These are phyloP conservation scores for Wickerhamomyces queroliae DNA, from an alignment of 805 yeast species.

Conservation along the genomic window DNA sequence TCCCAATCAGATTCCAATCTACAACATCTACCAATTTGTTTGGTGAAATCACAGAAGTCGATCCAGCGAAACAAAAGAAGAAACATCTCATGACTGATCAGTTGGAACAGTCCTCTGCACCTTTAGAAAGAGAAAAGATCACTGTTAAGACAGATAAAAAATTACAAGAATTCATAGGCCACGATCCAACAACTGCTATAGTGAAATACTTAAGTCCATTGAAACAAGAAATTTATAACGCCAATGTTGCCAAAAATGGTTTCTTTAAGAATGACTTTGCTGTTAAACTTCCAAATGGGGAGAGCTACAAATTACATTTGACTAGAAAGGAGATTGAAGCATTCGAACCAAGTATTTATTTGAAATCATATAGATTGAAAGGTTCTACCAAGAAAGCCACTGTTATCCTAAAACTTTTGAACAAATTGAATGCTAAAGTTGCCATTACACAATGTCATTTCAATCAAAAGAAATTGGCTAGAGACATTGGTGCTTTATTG, in stretches of 20 bases:
- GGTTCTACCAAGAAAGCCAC: slow-evolving; percentile 89
- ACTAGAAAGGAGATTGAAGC: slow-evolving; percentile 63
- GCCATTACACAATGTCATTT: slow-evolving; percentile 94
- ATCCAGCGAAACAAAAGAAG: not conserved
- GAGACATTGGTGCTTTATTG: slow-evolving; percentile 72
- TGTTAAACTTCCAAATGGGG: slow-evolving; percentile 37
- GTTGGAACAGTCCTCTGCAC: not conserved
- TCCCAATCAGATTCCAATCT: not conserved
- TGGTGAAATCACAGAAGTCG: not conserved
- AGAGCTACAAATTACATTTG: slow-evolving; percentile 49
- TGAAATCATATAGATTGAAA: slow-evolving; percentile 76
- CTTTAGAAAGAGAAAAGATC: slow-evolving; percentile 19
- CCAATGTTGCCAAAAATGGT: slow-evolving; percentile 52
- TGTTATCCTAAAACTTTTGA: slow-evolving; percentile 67
- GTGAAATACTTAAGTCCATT: slow-evolving; percentile 60
- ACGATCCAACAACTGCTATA: slow-evolving; percentile 48
- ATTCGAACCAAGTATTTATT: slow-evolving; percentile 83
- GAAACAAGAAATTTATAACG: slow-evolving; percentile 57
- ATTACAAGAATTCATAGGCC: slow-evolving; percentile 44
- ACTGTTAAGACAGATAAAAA: slow-evolving; percentile 27
- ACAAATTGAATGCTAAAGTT: slow-evolving; percentile 60
- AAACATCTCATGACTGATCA: not conserved
- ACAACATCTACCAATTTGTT: not conserved
- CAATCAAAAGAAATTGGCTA: slow-evolving; percentile 69
- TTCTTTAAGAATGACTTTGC: slow-evolving; percentile 61